A percentile compares a stretch with the other conserved stretches of the same genome.
phyloP scores from a whole-genome alignment of 1,284 basidiomycete species.

The Ustilago xerochloae region DNA sequence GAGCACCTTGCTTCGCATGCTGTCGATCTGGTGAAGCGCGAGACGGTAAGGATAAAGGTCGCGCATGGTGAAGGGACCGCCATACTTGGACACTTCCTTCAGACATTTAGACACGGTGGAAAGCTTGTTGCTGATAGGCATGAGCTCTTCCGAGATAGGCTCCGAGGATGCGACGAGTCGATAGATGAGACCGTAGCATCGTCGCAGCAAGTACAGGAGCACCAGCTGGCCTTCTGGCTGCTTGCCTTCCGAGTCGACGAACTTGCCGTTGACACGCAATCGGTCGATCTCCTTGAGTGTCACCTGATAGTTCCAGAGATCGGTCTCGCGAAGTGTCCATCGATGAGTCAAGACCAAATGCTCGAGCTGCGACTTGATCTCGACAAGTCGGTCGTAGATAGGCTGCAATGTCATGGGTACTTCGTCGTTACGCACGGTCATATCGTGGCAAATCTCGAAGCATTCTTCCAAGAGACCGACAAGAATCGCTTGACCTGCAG shows the following conservation, averaged over 20 bases:
- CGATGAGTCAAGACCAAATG: constrained; percentile 91
- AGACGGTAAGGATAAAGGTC: constrained; percentile 98
- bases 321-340: constrained; percentile 96
- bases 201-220: constrained; percentile 86
- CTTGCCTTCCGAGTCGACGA: constrained; percentile 92
- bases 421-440: constrained; percentile 90
- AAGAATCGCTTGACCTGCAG: constrained; percentile 79
- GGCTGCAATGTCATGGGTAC: constrained; percentile 88
- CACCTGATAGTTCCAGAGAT: constrained; percentile 80
- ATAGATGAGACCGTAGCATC: constrained; percentile 97
- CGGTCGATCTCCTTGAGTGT: constrained; percentile 96
- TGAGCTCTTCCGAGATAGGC: constrained; percentile 97
- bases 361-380: constrained; percentile 87
- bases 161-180: constrained; percentile 94
- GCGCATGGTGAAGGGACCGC: constrained; percentile 91
- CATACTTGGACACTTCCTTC: constrained; percentile 96
- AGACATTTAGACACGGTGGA: constrained; percentile 77
- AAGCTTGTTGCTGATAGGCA: constrained; percentile 82
- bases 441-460: constrained; percentile 96
- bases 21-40: constrained; percentile 94
- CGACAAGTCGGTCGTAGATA: constrained; percentile 89
- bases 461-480: constrained; percentile 91
- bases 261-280: constrained; percentile 96
- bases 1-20: constrained; percentile 88
- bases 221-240: constrained; percentile 91